These are phyloP conservation scores for Mycena olivaceomarginata DNA, from an alignment of 768 basidiomycete species.

Conservation along the genomic window DNA sequence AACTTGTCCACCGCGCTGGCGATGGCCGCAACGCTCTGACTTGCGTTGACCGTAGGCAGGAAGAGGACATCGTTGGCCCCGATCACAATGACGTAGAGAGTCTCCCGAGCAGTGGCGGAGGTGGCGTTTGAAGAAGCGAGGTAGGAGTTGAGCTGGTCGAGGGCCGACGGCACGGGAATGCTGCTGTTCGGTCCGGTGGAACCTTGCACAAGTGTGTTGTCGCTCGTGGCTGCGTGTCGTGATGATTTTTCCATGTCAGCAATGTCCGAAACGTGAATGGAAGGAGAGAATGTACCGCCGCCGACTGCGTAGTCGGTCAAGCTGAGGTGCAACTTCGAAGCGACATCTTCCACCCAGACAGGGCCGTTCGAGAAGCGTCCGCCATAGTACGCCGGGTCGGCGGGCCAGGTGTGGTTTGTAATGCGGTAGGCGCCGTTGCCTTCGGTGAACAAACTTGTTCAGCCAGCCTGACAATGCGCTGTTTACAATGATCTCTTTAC, in stretches of 20 bases:
- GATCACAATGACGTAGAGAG: slow-evolving; percentile 8
- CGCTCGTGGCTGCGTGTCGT: slow-evolving; percentile 9
- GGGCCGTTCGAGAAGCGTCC: slow-evolving; percentile 14
- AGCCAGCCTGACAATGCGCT: slow-evolving; percentile 9
- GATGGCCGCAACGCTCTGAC: slow-evolving; percentile 11
- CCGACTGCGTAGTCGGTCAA: slow-evolving; percentile 12
- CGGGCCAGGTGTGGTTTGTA: slow-evolving; percentile 13
- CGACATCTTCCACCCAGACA: slow-evolving; percentile 9
- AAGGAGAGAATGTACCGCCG: slow-evolving; percentile 11
- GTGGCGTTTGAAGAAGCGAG: slow-evolving; percentile 8
- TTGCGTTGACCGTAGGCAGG: slow-evolving; percentile 10
- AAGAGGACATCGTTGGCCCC: slow-evolving; percentile 7
- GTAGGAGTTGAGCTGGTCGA: slow-evolving; percentile 12
- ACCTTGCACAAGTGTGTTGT: slow-evolving; percentile 14
- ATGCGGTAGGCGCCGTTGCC: slow-evolving; percentile 11
- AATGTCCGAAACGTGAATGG: slow-evolving; percentile 5
- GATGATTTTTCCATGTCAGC: slow-evolving; percentile 9
- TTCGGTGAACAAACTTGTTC: slow-evolving; percentile 8
- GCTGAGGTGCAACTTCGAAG: slow-evolving; percentile 8
- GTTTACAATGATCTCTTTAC: slow-evolving; percentile 9
- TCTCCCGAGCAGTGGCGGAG: slow-evolving; percentile 10
- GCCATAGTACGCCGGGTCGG: slow-evolving; percentile 13
- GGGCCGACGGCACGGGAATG: slow-evolving; percentile 11
- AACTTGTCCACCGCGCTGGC: slow-evolving; percentile 6
- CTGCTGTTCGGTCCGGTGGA: slow-evolving; percentile 7